These are phyloP conservation scores for Bothriochloa decipiens DNA, from an alignment of 176 grass and related monocot species.

Conservation along the genomic window DNA sequence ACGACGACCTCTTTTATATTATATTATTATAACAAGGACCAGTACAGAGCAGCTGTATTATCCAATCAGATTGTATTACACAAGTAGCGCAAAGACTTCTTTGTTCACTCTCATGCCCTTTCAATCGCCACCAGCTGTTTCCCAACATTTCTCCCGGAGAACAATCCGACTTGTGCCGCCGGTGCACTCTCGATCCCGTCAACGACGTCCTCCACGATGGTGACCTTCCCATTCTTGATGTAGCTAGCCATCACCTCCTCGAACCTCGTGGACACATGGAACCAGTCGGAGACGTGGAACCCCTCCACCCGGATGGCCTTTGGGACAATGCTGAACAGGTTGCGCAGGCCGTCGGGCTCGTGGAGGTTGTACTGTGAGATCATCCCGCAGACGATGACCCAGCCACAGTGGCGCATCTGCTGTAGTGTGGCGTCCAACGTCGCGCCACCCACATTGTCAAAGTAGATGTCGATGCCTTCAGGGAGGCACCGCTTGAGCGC, in stretches of 20 bases:
- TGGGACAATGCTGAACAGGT: conserved; percentile 24
- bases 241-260: conserved; percentile 42
- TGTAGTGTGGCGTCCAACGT: too few species aligned
- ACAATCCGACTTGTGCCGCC: conserved; percentile 48
- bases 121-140: conserved; percentile 52
- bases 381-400: conserved; percentile 51
- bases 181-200: conserved; percentile 59
- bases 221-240: conserved; percentile 49
- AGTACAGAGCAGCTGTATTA: too few species aligned
- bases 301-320: conserved; percentile 57
- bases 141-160: conserved; percentile 58
- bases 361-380: conserved; percentile 63
- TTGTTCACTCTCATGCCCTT: background rate
- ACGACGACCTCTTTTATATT: too few species aligned
- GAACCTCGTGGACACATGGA: conserved; percentile 37
- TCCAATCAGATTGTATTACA: too few species aligned
- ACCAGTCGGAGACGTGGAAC: background rate
- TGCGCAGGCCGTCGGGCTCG: conserved; percentile 44
- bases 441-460: too few species aligned
- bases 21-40: too few species aligned
- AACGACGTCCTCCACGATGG: conserved; percentile 50
- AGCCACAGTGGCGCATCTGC: too few species aligned
- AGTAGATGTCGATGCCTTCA: too few species aligned
- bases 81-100: too few species aligned
- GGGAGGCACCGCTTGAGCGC: too few species aligned